Conservation (phyloP, 192 early-diverging fungal species). For the Allomyces macrogynus region DNA sequence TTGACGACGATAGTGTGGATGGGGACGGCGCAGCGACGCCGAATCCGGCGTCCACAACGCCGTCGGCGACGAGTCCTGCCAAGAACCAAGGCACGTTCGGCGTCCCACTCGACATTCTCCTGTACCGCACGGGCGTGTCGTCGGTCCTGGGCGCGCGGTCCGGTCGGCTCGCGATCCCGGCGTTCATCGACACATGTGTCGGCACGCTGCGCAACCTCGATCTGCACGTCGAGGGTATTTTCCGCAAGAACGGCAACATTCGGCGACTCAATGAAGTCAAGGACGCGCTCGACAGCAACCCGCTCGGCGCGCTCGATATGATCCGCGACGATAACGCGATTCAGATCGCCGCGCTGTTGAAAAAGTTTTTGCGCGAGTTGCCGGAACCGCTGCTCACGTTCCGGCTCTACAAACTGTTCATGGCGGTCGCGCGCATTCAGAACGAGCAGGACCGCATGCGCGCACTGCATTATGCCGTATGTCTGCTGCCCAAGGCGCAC, state of each 20-base stretch:
- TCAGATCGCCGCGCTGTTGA: conserved; percentile 83
- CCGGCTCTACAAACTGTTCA: conserved; percentile 66
- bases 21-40: no score
- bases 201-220: conserved; percentile 44
- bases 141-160: conserved; percentile 46
- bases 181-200: conserved; percentile 67
- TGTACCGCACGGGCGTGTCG: conserved; percentile 66
- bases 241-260: conserved; percentile 97
- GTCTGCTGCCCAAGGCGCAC: conserved; percentile 74
- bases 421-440: conserved; percentile 15
- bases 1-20: no score
- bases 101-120: conserved; percentile 60
- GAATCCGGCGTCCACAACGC: no score
- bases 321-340: conserved; percentile 51
- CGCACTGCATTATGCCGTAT: conserved; percentile 58
- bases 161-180: conserved; percentile 53
- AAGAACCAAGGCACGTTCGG: conserved; percentile 57
- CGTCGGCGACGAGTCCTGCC: no score
- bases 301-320: conserved; percentile 37
- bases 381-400: conserved; percentile 88
- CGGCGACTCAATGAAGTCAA: conserved; percentile 63
- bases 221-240: conserved; percentile 80
- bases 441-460: conserved; percentile 30
- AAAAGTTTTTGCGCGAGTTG: conserved; percentile 89
- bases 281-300: conserved; percentile 70